These are phyloP conservation scores for Aristolochia fimbriata DNA, from an alignment of 164 flowering plant species.

Conservation along the genomic window DNA sequence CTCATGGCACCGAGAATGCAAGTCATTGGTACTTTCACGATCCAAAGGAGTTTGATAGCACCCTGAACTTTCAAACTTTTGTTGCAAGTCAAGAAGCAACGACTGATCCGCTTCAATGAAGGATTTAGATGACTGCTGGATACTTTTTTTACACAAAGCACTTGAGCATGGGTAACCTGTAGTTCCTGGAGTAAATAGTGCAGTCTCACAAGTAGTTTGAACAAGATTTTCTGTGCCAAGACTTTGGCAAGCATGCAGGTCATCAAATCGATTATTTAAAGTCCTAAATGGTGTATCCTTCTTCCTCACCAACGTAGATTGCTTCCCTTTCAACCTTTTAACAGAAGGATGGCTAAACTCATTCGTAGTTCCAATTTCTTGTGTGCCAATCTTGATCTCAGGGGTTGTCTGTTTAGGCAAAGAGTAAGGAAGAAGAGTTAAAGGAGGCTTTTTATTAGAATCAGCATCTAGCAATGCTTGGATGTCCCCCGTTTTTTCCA, in stretches of 20 bases:
- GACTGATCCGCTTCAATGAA: no score
- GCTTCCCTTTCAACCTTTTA: conserved; percentile 14
- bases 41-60: no score
- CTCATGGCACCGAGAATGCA: no score
- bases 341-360: conserved; percentile 20
- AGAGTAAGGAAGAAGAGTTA: conserved; percentile 17
- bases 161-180: no score
- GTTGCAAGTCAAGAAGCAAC: no score
- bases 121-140: no score
- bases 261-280: conserved; percentile 2
- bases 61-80: no score
- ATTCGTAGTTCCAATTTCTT: conserved; percentile 8
- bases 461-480: no score
- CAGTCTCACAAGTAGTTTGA: neutral
- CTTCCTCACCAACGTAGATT: conserved; percentile 10
- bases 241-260: conserved; percentile 1
- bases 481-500: no score
- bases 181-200: no score
- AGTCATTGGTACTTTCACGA: no score
- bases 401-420: conserved; percentile 5
- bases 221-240: conserved; percentile 9
- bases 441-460: conserved; percentile 6
- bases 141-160: no score
- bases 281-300: conserved; percentile 10
- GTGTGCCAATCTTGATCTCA: conserved; percentile 3